Base-by-base conservation (phyloP, 2,329 filamentous ascomycete genomes). In the Tolypocladium guangdongense region DNA sequence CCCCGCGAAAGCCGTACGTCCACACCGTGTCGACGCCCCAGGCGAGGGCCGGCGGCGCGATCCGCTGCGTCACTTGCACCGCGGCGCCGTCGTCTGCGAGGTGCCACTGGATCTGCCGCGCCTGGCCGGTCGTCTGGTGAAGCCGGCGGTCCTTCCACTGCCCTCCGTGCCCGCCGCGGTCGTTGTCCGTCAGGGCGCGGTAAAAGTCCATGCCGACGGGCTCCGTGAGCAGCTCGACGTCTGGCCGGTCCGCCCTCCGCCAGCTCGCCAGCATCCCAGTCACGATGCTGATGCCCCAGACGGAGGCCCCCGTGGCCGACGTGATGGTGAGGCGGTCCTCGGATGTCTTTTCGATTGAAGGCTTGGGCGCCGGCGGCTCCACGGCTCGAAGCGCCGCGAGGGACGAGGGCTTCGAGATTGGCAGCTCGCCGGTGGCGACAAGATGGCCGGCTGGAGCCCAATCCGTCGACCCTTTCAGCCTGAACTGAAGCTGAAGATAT, bases 101-200 rank as follows among this genome's bases (percentile, higher is more conserved):
- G 59, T 66, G 50, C 67, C 67, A 70, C 14, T 57, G 60, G 2
- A 71, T 61, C 22, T 65, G 62, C 20, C 70, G 66, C 30, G 71
- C 67, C 56, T 78, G 72, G 49, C 67, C 64, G 5, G 68, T 70
- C 3, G 73, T 75, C 59, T 77, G 72, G 59, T 78, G 71, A 0
- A 80, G 60, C 3, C 72, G 69, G 7, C 67, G 61, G 20, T 73
- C 71, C 12, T 71, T 66, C 83, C 84, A 87, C 56, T 83, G 74
- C 51, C 73, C 69, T 1, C 81, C 82, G 57, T 80, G 78, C 7
- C 72, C 70, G 0, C 77, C 77, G 4, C 73, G 71, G 62, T 87
- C 84, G 62, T 87, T 87, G 67, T 87, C 82, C 0, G 83, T 87
- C 38, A 78, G 73, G 0, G 84, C 78, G 39, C 84, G 82, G 71